Conservation (phyloP, 352 stramenopile species). For the Globisporangium acanthophoron region DNA sequence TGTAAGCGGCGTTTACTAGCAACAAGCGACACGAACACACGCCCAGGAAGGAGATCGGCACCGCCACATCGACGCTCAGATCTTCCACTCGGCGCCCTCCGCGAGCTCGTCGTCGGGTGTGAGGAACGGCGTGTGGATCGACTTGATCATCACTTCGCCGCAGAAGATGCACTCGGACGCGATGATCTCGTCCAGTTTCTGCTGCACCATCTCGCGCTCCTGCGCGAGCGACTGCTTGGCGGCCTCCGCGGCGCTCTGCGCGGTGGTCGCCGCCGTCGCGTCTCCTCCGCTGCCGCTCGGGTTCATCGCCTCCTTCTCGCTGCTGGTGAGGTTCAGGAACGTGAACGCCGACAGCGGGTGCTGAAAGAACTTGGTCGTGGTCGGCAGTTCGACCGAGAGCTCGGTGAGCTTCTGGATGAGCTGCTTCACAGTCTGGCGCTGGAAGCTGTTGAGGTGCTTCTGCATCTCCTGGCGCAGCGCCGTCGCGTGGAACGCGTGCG, state of each 20-base stretch:
- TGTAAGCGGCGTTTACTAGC: not conserved
- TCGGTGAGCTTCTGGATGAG: conserved; percentile 86
- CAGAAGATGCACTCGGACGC: conserved; percentile 94
- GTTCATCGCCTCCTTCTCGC: conserved; percentile 68
- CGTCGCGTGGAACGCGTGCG: conserved; percentile 90
- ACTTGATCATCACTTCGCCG: conserved; percentile 95
- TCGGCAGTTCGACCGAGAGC: conserved; percentile 69
- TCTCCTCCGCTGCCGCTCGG: conserved; percentile 18
- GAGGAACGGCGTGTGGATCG: conserved; percentile 90
- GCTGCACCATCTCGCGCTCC: conserved; percentile 87
- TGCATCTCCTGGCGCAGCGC: conserved; percentile 88
- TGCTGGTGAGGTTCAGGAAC: conserved; percentile 63
- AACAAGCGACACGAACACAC: not conserved
- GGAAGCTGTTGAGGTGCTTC: conserved; percentile 85
- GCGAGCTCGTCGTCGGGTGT: conserved; percentile 77
- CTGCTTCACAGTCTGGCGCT: conserved; percentile 88
- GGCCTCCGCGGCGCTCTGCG: conserved; percentile 41
- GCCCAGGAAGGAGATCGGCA: not conserved
- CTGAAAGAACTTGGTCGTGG: conserved; percentile 77
- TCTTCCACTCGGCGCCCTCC: conserved; percentile 81
- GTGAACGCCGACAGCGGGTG: conserved; percentile 47
- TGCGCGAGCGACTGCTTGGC: conserved; percentile 77
- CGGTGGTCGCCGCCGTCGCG: conserved; percentile 20
- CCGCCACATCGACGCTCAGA: conserved; percentile 31
- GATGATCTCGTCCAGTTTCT: conserved; percentile 92